These are phyloP conservation scores for Colletotrichum truncatum DNA, from an alignment of 2,329 filamentous ascomycete genomes.

Conservation along the genomic window DNA sequence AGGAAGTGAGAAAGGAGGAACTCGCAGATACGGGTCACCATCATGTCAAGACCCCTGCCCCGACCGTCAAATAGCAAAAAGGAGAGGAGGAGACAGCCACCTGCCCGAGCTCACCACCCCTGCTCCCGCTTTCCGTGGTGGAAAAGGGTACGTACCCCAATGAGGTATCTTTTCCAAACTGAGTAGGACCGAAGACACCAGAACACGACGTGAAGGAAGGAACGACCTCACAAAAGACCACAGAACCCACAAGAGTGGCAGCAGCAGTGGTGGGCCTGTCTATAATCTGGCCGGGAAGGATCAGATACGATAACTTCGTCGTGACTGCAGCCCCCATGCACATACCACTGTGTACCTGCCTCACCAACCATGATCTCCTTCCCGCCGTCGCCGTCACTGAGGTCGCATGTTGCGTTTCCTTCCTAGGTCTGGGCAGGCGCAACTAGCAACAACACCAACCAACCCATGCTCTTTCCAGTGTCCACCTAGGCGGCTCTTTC, in stretches of 20 bases:
- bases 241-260: too few species aligned
- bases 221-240: background rate
- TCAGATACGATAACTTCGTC: background rate
- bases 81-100: background rate
- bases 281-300: slow-evolving; percentile 1
- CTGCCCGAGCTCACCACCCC: background rate
- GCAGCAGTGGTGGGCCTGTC: too few species aligned
- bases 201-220: too few species aligned
- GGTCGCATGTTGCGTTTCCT: background rate
- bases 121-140: background rate
- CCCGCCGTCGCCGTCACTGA: background rate
- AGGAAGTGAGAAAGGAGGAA: background rate
- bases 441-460: background rate
- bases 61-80: slow-evolving; percentile 7
- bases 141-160: background rate
- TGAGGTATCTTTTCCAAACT: background rate
- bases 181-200: background rate
- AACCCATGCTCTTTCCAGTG: background rate
- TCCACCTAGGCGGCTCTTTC: slow-evolving; percentile 18
- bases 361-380: too few species aligned
- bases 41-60: background rate
- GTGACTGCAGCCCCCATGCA: background rate
- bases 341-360: too few species aligned
- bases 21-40: background rate
- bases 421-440: background rate